Base-by-base conservation (phyloP, 2,329 filamentous ascomycete genomes). In the Tricladium varicosporioides region DNA sequence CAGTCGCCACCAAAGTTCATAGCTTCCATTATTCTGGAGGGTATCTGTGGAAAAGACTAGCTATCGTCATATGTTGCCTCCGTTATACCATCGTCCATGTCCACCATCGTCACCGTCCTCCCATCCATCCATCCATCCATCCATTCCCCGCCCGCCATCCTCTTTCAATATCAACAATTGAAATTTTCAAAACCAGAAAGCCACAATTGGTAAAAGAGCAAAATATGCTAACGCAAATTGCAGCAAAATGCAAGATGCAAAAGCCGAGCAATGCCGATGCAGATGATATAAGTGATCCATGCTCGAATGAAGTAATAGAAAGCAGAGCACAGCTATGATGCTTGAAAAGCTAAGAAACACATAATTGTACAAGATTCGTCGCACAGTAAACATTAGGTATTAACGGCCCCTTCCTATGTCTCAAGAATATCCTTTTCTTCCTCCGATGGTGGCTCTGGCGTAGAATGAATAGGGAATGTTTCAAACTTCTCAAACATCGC, bases 401-500 rank as follows among this genome's bases (percentile, higher is more conserved):
- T 55, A 61, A 46, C 13, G 7, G 4, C 36, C 36, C 36, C 11
- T 40, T 40, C 36, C 52, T 50, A 65, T 49, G 59, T 69, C 48
- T 66, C 62, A 33, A 70, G 61, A 19, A 65, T 63, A 63, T 71
- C 69, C 56, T 61, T 62, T 53, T 71, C 69, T 56, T 66, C 69
- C 57, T 71, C 70, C 13, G 62, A 66, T 27, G 68, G 60, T 10
- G 58, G 59, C 33, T 66, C 47, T 13, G 67, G 64, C 2, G 70
- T 76, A 48, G 73, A 76, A 55, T 76, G 69, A 9, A 66, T 64
- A 48, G 70, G 67, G 33, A 73, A 69, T 18, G 72, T 61, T 65
- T 82, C 80, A 27, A 75, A 76, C 67, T 78, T 82, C 64, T 83
- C 80, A 70, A 78, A 82, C n/a, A 72, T 67, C 11, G 74, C 69